Base-by-base conservation (phyloP, 2,329 filamentous ascomycete genomes). In the Beauveria sp. region DNA sequence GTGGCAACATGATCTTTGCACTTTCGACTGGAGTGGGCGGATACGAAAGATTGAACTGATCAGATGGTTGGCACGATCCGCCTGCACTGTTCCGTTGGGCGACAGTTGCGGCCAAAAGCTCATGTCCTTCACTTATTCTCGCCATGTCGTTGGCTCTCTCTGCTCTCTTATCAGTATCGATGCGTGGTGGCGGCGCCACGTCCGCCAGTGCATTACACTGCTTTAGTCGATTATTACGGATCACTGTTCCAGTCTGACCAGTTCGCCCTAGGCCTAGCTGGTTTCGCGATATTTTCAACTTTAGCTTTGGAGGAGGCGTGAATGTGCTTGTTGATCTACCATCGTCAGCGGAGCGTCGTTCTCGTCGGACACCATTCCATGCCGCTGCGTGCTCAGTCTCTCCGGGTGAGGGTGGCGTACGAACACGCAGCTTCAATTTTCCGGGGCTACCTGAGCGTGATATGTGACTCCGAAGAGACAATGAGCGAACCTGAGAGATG, bases 41-140 rank as follows among this genome's bases (percentile, higher is more conserved):
- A 60, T 72, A 73, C 14, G 68, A 61, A 58, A 76, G 71, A 49
- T 73, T 72, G 59, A 75, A 74, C 46, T 73, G 73, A 28, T 75
- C 71, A 14, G 73, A 73, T 24, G 66, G 54, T 43, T 66, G 66
- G 7, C 65, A 63, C 1, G 67, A 69, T 42, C 26, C 58, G 20
- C 40, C 46, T 31, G 16, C n/a, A 45, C 56, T 60, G 3, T 46
- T 16, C n/a, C 49, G 28, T 59, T 65, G 63, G 31, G 66, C 54
- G 49, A 64, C 64, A 18, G 51, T 61, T 46, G 61, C 62, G 5
- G 24, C 49, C 28, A 62, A 20, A 1, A 12, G 16, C 31, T 50
- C 55, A 2, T 28, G 20, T 22, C 12, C 5, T 26, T 58, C 50
- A 22, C 40, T 49, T 22, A 6, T 42, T 43, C 43, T 50, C 28